Conservation (phyloP, 108 stramenopile species). For the Cyclotella atomus region DNA sequence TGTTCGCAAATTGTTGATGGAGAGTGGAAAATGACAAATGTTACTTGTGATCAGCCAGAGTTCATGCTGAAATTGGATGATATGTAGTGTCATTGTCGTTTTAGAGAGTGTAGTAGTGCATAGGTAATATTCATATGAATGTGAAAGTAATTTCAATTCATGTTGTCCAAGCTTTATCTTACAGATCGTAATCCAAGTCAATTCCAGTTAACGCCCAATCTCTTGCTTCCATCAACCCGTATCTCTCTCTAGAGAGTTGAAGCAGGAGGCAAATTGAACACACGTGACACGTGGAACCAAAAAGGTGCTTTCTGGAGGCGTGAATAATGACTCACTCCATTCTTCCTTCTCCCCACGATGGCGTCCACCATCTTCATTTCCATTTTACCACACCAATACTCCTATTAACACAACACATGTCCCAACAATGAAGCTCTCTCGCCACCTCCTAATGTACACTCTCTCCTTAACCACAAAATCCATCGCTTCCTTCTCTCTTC, state of each 20-base stretch:
- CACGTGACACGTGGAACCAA: too few relatives aligned
- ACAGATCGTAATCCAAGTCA: too few relatives aligned
- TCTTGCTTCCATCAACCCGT: too few relatives aligned
- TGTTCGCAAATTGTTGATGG: conserved; percentile 11
- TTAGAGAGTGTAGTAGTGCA: background rate
- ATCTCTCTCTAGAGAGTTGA: too few relatives aligned
- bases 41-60: conserved; percentile 2
- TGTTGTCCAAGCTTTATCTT: background rate
- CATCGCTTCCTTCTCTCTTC: background rate
- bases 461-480: background rate
- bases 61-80: background rate
- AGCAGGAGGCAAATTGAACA: too few relatives aligned
- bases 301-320: too few relatives aligned
- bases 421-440: background rate
- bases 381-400: background rate
- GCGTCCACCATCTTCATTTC: background rate
- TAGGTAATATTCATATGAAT: background rate
- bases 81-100: background rate
- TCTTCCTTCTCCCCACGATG: background rate
- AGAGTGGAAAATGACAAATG: conserved; percentile 4
- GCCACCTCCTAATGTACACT: background rate
- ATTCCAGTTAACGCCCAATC: too few relatives aligned
- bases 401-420: background rate
- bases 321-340: too few relatives aligned
- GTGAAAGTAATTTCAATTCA: background rate